A percentile compares a stretch with the other conserved stretches of the same genome.
phyloP scores from a whole-genome alignment of 2,329 filamentous ascomycete species.

The Colletotrichum graminicola region DNA sequence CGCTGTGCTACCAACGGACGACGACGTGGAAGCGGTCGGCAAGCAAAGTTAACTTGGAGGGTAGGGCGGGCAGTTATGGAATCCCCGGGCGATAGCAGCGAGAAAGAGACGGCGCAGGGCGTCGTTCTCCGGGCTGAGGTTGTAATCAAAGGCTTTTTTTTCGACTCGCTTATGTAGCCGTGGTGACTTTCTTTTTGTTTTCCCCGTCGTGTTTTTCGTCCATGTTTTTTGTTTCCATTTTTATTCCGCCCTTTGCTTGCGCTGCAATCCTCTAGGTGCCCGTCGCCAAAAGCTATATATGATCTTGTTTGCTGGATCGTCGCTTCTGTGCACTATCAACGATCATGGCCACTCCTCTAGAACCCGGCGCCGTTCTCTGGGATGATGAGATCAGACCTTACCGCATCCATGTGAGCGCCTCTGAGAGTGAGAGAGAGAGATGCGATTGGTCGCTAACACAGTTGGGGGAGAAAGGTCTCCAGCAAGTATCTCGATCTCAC shows the following conservation, averaged over 20 bases:
- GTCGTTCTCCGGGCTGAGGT: constrained; percentile 10
- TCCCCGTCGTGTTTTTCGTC: neutral
- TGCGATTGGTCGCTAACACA: constrained; percentile 47
- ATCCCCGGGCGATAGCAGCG: constrained; percentile 26
- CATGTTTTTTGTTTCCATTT: neutral
- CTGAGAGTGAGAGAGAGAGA: neutral
- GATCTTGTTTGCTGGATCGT: neutral
- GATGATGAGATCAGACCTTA: constrained; percentile 66
- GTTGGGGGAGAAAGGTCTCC: constrained; percentile 64
- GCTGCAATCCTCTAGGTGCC: neutral
- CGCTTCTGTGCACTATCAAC: neutral
- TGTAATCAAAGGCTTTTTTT: constrained; percentile 16
- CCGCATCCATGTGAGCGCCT: constrained; percentile 66
- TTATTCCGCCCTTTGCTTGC: neutral
- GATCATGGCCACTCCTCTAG: constrained; percentile 26
- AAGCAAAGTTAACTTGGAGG: neutral
- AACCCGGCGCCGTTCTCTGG: constrained; percentile 35
- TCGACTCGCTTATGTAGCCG: constrained; percentile 19
- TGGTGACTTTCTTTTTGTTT: neutral
- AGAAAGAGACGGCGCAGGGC: constrained; percentile 20
- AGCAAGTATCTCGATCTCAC: constrained; percentile 76
- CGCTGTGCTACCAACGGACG: neutral
- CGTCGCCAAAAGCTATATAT: too few relatives aligned
- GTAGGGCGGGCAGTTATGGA: constrained; percentile 20
- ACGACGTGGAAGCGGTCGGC: constrained; percentile 20